Evolutionary conservation across 768 basidiomycete genomes (phyloP).

Genomic region (Saitozyma sp.): DNA sequence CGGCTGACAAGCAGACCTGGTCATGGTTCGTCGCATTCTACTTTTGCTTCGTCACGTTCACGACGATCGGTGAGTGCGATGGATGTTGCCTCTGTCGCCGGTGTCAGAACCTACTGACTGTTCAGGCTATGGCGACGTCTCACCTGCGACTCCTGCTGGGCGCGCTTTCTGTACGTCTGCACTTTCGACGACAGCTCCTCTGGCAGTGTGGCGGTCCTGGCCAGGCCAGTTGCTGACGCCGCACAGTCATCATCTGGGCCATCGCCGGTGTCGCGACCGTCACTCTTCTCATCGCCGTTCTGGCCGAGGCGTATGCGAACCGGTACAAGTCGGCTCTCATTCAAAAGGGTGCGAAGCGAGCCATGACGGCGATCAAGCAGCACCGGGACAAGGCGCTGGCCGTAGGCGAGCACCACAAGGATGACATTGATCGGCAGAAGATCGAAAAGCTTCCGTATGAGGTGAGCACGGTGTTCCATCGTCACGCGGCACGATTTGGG

Average conservation of each 20-base stretch:
- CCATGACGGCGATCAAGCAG: not conserved
- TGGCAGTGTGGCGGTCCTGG: no score
- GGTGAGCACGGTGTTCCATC: constrained; percentile 1
- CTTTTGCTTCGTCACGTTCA: constrained; percentile 37
- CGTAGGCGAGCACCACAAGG: not conserved
- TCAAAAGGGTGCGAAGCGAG: constrained; percentile 7
- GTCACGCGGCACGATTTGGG: not conserved
- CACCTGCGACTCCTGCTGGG: constrained; percentile 20
- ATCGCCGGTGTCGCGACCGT: constrained; percentile 29
- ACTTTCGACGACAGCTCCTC: no score
- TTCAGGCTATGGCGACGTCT: constrained; percentile 24
- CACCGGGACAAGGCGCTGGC: not conserved
- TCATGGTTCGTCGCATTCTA: constrained; percentile 25
- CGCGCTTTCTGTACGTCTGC: constrained; percentile 18
- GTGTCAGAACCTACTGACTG: not conserved
- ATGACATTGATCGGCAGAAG: not conserved
- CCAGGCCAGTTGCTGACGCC: not conserved
- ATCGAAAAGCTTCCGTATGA: constrained; percentile 15
- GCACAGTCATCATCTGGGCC: constrained; percentile 14
- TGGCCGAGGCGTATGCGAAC: constrained; percentile 23
- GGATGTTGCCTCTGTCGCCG: not conserved
- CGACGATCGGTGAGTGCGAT: constrained; percentile 18
- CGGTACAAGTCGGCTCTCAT: constrained; percentile 15
- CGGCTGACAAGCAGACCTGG: constrained; percentile 13
- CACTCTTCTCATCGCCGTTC: constrained; percentile 24